Evolutionary conservation across 148 eudicot genomes (phyloP).

Genomic region (Rhododendron henanense): DNA sequence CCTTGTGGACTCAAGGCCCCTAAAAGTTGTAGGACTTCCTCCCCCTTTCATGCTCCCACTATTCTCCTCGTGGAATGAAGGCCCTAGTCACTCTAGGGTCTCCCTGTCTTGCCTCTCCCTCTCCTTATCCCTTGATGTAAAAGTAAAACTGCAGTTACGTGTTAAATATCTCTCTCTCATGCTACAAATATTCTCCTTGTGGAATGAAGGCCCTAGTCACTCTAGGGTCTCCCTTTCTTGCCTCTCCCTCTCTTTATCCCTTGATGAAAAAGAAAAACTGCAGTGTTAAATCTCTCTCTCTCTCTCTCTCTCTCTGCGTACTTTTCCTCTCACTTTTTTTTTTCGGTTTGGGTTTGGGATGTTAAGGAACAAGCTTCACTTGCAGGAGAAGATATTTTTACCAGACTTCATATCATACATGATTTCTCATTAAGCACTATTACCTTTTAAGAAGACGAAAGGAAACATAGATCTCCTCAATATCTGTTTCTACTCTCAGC

Average conservation of each 20-base stretch:
- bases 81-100: not conserved
- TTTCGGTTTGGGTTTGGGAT: not conserved
- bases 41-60: no score
- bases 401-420: not conserved
- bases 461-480: slow-evolving; percentile 85
- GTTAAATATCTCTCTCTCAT: not conserved
- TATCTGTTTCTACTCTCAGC: slow-evolving; percentile 58
- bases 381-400: not conserved
- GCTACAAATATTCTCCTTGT: not conserved
- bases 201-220: not conserved
- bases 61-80: not conserved
- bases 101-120: not conserved
- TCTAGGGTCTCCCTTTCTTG: not conserved
- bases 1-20: not conserved
- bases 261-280: not conserved
- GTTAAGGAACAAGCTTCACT: not conserved
- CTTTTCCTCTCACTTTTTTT: no score
- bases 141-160: not conserved
- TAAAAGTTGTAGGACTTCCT: no score
- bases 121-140: not conserved
- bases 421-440: not conserved
- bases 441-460: slow-evolving; percentile 74
- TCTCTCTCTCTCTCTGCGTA: not conserved
- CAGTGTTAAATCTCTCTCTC: no score
- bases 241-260: not conserved